Evolutionary conservation across 495 filamentous ascomycete genomes (phyloP).

Genomic region (Achaetomiella virescens): DNA sequence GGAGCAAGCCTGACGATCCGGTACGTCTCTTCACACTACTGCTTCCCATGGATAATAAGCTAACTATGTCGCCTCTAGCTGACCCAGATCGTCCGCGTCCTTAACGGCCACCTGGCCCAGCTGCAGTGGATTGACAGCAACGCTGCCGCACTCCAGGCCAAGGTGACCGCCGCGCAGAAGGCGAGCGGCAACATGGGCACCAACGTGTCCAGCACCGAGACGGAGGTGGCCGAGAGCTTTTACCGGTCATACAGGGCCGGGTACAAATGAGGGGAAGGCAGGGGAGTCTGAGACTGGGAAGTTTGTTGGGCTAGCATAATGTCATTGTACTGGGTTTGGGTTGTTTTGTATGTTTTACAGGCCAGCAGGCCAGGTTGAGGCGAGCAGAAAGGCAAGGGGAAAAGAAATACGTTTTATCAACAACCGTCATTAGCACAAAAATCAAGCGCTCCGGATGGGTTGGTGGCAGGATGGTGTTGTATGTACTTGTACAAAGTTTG

Average conservation of each 20-base stretch:
- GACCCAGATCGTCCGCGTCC: conserved; percentile 85
- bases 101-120: conserved; percentile 84
- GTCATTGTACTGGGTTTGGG: conserved; percentile 1
- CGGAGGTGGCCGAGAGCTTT: conserved; percentile 71
- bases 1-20: conserved; percentile 81
- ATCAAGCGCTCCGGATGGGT: neutral
- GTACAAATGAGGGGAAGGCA: conserved; percentile 8
- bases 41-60: conserved; percentile 2
- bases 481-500: neutral
- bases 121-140: conserved; percentile 88
- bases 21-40: conserved; percentile 48
- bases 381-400: neutral
- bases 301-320: conserved; percentile 35
- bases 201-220: conserved; percentile 50
- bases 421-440: no score
- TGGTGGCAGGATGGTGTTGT: neutral
- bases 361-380: neutral
- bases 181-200: conserved; percentile 59
- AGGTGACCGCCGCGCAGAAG: conserved; percentile 74
- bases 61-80: conserved; percentile 50
- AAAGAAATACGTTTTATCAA: no score
- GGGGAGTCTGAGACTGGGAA: neutral
- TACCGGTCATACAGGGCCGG: conserved; percentile 69
- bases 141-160: conserved; percentile 68
- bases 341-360: neutral